Evolutionary conservation across 257 asterid species (phyloP).

Genomic region (Fraxinus excelsior): DNA sequence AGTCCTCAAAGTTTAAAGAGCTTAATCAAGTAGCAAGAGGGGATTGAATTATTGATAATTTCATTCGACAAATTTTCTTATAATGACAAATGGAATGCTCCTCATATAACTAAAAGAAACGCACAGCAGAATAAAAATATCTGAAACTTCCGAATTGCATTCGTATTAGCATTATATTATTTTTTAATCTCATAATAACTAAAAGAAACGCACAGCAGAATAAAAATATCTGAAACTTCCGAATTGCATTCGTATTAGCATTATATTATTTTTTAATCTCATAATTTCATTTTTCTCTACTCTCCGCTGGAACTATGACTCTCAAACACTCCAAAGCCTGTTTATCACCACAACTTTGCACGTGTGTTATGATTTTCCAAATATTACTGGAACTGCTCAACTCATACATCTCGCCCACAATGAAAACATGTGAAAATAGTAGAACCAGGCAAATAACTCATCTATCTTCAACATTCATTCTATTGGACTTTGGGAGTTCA

Average conservation of each 20-base stretch:
- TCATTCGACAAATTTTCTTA: not conserved
- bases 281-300: conserved; percentile 9
- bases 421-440: not conserved
- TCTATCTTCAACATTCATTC: not conserved
- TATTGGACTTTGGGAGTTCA: not conserved
- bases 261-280: not conserved
- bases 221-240: no score
- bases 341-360: not conserved
- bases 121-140: no score
- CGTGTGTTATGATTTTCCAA: not conserved
- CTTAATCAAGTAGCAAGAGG: not conserved
- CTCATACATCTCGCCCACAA: not conserved
- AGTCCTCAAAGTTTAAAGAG: conserved; percentile 8
- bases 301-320: not conserved
- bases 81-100: not conserved
- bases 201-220: no score
- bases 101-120: not conserved
- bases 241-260: no score
- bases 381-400: not conserved
- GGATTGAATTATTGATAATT: not conserved
- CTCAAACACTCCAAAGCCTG: not conserved
- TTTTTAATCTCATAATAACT: not conserved
- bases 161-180: not conserved
- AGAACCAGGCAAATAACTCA: not conserved
- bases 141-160: no score